Evolutionary conservation across 805 yeast genomes (phyloP).

Genomic region (Kuraishia ogatae): DNA sequence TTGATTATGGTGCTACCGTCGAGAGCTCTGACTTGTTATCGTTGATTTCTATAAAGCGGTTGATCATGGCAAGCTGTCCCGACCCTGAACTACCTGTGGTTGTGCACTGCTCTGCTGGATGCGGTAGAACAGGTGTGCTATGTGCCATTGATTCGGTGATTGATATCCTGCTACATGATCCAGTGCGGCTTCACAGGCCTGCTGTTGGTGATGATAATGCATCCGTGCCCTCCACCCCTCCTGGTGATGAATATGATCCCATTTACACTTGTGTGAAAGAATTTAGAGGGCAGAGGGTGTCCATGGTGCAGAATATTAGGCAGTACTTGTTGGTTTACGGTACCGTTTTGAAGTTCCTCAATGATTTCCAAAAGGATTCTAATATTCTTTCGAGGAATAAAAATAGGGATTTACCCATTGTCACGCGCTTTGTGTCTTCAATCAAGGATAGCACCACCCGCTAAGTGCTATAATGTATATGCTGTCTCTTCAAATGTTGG

Average conservation of each 20-base stretch:
- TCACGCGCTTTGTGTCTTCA: slow-evolving; percentile 2
- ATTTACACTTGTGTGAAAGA: slow-evolving; percentile 36
- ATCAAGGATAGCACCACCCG: neutral
- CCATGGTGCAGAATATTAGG: slow-evolving; percentile 51
- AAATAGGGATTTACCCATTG: neutral
- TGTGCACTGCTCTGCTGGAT: slow-evolving; percentile 95
- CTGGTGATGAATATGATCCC: slow-evolving; percentile 24
- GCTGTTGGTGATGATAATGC: neutral
- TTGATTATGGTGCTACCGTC: slow-evolving; percentile 63
- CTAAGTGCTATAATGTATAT: neutral
- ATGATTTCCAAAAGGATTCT: slow-evolving; percentile 6
- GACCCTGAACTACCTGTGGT: slow-evolving; percentile 37
- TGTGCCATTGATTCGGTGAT: slow-evolving; percentile 59
- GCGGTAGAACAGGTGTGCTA: slow-evolving; percentile 92
- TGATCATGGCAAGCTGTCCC: slow-evolving; percentile 10
- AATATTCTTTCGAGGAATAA: neutral
- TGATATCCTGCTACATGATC: slow-evolving; percentile 21
- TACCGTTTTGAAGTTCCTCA: slow-evolving; percentile 19
- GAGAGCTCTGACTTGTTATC: slow-evolving; percentile 50
- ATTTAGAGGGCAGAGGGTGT: slow-evolving; percentile 42
- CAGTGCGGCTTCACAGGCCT: neutral
- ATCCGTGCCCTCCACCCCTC: slow-evolving; percentile 7
- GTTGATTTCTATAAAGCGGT: slow-evolving; percentile 32
- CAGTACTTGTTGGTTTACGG: slow-evolving; percentile 47
- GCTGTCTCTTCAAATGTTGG: neutral